phyloP scores from a whole-genome alignment of 1,284 basidiomycete genomes.

The Meripilus lineatus region DNA sequence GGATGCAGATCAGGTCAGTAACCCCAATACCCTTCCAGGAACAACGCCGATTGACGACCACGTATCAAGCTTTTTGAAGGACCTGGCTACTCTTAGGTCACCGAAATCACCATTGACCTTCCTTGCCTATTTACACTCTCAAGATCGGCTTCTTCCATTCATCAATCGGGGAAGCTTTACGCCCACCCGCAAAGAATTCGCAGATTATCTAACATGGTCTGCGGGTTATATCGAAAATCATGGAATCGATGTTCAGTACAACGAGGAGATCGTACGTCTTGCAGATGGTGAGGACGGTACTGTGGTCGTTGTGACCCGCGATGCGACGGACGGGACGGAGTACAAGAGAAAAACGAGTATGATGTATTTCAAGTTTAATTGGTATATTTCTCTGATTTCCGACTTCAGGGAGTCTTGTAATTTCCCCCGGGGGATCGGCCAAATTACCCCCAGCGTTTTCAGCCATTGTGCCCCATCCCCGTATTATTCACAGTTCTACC shows the following conservation, averaged over 20 bases:
- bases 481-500: constrained; percentile 40
- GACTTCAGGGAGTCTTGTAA: constrained; percentile 38
- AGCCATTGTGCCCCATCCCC: constrained; percentile 30
- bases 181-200: constrained; percentile 40
- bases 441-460: constrained; percentile 37
- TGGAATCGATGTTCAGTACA: constrained; percentile 42
- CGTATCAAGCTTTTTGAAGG: constrained; percentile 50
- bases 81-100: constrained; percentile 52
- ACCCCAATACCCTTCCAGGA: constrained; percentile 7
- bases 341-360: constrained; percentile 34
- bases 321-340: constrained; percentile 32
- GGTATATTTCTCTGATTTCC: constrained; percentile 11
- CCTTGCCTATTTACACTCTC: constrained; percentile 49
- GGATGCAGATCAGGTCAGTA: constrained; percentile 54
- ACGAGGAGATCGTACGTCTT: constrained; percentile 44
- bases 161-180: constrained; percentile 33
- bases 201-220: constrained; percentile 55
- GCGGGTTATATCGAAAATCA: constrained; percentile 39
- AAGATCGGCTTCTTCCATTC: constrained; percentile 44
- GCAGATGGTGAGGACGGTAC: constrained; percentile 30
- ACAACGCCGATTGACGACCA: constrained; percentile 12
- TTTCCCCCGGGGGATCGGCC: constrained; percentile 49
- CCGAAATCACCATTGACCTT: constrained; percentile 56
- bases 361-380: constrained; percentile 17
- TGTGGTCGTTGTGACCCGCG: constrained; percentile 35